phyloP scores from a whole-genome alignment of 768 basidiomycete genomes.

The Lactarius psammicola region DNA sequence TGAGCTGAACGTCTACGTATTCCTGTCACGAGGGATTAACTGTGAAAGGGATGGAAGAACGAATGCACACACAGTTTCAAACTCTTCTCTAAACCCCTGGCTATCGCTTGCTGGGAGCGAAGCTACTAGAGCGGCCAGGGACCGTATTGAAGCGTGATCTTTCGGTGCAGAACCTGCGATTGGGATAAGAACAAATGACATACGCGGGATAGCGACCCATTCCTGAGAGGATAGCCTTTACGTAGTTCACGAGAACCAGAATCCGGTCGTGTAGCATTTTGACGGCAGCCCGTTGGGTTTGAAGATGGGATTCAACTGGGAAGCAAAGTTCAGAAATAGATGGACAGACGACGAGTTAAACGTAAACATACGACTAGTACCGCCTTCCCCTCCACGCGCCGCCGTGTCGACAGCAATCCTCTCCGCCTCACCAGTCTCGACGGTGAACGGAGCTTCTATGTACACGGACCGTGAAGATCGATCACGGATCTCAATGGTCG shows the following conservation, averaged over 20 bases:
- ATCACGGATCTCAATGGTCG: constrained; percentile 81
- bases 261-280: constrained; percentile 97
- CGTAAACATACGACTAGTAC: constrained; percentile 70
- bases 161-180: constrained; percentile 61
- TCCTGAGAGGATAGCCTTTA: constrained; percentile 75
- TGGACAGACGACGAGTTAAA: constrained; percentile 23
- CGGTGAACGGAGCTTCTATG: constrained; percentile 79
- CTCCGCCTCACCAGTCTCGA: constrained; percentile 98
- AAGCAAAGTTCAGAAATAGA: constrained; percentile 16
- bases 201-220: constrained; percentile 27
- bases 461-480: constrained; percentile 75
- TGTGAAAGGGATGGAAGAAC: not conserved
- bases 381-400: constrained; percentile 79
- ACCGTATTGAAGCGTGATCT: constrained; percentile 80
- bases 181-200: constrained; percentile 7
- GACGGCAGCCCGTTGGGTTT: constrained; percentile 90
- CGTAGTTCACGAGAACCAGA: constrained; percentile 80
- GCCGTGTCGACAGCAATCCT: constrained; percentile 98
- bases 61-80: constrained; percentile 63
- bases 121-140: constrained; percentile 81
- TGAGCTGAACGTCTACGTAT: constrained; percentile 93
- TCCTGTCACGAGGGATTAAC: constrained; percentile 53
- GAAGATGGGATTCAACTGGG: constrained; percentile 85
- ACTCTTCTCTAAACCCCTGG: constrained; percentile 81
- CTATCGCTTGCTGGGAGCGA: constrained; percentile 87